These are phyloP conservation scores for Oryza meridionalis DNA, from an alignment of 176 grass and related monocot species.

Conservation along the genomic window DNA sequence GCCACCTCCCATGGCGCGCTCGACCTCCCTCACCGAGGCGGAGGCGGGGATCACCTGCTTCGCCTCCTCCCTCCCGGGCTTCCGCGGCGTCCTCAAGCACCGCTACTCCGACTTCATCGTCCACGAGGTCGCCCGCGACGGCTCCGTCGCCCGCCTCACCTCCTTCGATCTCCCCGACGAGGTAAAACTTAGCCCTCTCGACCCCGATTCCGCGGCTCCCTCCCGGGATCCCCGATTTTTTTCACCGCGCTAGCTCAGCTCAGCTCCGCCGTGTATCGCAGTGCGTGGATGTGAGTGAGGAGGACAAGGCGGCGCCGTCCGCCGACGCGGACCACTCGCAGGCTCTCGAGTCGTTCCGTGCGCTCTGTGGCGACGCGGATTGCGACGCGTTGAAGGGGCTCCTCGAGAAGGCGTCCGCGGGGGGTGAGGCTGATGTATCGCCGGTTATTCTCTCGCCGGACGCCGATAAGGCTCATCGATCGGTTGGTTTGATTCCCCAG, in stretches of 20 bases:
- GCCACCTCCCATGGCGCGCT: constrained; percentile 56
- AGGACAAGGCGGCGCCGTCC: constrained; percentile 53
- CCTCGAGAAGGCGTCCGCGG: constrained; percentile 54
- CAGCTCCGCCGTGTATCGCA: constrained; percentile 31
- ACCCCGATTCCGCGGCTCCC: background rate
- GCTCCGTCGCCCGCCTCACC: constrained; percentile 67
- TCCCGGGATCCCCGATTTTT: background rate
- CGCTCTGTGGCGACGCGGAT: constrained; percentile 65
- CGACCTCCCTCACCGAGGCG: constrained; percentile 74
- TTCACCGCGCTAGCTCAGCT: background rate
- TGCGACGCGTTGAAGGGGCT: constrained; percentile 55
- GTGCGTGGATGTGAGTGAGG: constrained; percentile 54
- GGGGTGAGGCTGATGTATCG: constrained; percentile 37
- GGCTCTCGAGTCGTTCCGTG: constrained; percentile 55
- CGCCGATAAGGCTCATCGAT: constrained; percentile 76
- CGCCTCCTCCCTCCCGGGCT: constrained; percentile 76
- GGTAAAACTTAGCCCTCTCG: constrained; percentile 21
- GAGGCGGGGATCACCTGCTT: constrained; percentile 90
- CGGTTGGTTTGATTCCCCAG: constrained; percentile 52
- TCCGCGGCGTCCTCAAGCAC: constrained; percentile 89
- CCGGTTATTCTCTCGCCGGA: constrained; percentile 75
- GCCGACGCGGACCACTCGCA: constrained; percentile 65
- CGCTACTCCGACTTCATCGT: constrained; percentile 96
- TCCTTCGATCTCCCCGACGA: constrained; percentile 84
- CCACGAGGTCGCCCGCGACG: constrained; percentile 72